Percentiles rank a stretch among this genome's conserved stretches.
Conservation (phyloP, 345 rosid species). For the Kernera saxatilis region DNA sequence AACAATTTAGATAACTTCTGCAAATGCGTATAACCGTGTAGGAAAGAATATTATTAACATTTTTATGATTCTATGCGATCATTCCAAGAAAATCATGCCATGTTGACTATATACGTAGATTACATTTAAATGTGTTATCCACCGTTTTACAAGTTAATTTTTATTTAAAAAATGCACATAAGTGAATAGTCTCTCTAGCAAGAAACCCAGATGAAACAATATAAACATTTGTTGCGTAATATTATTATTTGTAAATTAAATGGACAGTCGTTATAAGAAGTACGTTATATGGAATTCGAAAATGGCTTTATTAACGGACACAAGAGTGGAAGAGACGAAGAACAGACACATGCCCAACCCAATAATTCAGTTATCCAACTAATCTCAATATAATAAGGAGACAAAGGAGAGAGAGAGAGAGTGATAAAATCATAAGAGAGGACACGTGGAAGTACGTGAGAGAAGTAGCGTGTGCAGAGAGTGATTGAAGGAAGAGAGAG, state of each 20-base stretch:
- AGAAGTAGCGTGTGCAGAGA: slow-evolving; percentile 35
- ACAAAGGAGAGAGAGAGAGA: background rate
- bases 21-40: background rate
- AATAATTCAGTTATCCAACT: slow-evolving; percentile 32
- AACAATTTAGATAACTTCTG: background rate
- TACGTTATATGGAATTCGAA: background rate
- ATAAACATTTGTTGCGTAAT: background rate
- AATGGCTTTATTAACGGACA: slow-evolving; percentile 7
- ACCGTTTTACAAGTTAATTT: background rate
- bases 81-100: background rate
- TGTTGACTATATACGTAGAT: background rate
- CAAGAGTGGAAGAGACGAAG: slow-evolving; percentile 9
- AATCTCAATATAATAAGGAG: background rate
- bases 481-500: slow-evolving; percentile 25
- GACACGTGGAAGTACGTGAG: slow-evolving; percentile 23
- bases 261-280: slow-evolving; percentile 9
- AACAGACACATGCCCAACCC: slow-evolving; percentile 22
- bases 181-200: background rate
- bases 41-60: background rate
- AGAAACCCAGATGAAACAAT: background rate
- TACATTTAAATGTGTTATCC: background rate
- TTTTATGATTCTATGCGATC: background rate
- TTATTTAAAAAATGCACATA: no score
- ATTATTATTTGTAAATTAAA: background rate
- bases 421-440: background rate